Evolutionary conservation across 75 land plant genomes (phyloP).

Genomic region (Ceratopteris richardii): DNA sequence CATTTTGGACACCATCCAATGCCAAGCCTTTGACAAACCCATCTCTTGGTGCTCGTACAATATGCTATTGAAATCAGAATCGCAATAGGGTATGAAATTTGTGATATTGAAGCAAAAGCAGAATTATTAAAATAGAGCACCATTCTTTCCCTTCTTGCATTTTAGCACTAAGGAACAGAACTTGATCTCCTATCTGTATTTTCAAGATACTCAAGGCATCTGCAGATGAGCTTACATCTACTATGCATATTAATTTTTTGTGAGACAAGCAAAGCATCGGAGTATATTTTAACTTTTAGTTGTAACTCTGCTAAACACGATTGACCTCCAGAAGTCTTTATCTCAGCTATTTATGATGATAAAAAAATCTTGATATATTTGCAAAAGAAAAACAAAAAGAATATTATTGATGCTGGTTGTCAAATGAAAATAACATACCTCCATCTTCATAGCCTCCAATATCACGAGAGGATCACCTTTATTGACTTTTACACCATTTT

Average conservation of each 20-base stretch:
- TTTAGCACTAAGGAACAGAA: neutral
- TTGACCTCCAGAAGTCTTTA: too few species aligned
- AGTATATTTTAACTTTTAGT: too few species aligned
- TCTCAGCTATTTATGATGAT: too few species aligned
- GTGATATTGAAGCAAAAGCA: neutral
- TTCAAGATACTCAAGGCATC: neutral
- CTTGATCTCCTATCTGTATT: neutral
- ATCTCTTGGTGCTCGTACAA: conserved; percentile 54
- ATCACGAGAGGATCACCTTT: conserved; percentile 78
- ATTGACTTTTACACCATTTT: conserved; percentile 51
- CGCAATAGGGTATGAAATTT: neutral
- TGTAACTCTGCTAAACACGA: too few species aligned
- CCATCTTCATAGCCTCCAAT: conserved; percentile 99
- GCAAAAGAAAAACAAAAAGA: too few species aligned
- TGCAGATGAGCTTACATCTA: too few species aligned
- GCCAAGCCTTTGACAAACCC: conserved; percentile 39
- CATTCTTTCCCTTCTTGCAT: neutral
- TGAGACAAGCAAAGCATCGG: too few species aligned
- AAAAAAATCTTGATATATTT: too few species aligned
- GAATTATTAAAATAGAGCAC: neutral
- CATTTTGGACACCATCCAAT: conserved; percentile 52
- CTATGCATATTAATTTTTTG: too few species aligned
- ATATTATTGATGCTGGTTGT: too few species aligned
- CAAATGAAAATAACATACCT: conserved; percentile 36
- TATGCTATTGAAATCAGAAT: conserved; percentile 35